Evolutionary conservation across 2,329 filamentous ascomycete genomes (phyloP).

Genomic region (Xylaria sp.): DNA sequence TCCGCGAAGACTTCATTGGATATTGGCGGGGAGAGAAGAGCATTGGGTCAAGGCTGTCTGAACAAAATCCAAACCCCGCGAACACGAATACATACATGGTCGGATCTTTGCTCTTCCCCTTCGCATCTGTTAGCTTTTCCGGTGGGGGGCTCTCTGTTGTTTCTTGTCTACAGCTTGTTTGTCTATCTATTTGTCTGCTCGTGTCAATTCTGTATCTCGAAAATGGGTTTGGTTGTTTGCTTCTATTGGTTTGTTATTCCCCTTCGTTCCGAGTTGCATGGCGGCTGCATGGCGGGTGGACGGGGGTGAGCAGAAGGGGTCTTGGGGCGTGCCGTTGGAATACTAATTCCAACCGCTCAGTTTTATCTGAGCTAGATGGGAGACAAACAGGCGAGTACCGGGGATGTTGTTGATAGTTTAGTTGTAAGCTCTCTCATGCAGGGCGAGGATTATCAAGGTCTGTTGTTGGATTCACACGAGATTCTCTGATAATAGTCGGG

Average conservation of each 20-base stretch:
- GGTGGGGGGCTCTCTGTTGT: constrained; percentile 7
- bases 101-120: constrained; percentile 31
- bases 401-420: constrained; percentile 15
- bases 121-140: constrained; percentile 15
- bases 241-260: constrained; percentile 29
- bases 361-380: not conserved
- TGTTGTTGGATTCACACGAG: constrained; percentile 18
- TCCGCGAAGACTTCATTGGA: constrained; percentile 27
- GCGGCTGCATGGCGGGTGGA: constrained; percentile 34
- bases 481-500: constrained; percentile 4
- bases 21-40: constrained; percentile 7
- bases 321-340: constrained; percentile 13
- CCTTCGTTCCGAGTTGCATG: constrained; percentile 36
- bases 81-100: constrained; percentile 25
- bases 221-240: constrained; percentile 31
- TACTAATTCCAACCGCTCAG: constrained; percentile 18
- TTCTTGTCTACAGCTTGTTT: constrained; percentile 19
- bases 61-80: constrained; percentile 25
- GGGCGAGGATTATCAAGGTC: constrained; percentile 27
- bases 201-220: constrained; percentile 30
- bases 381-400: not conserved
- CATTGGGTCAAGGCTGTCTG: constrained; percentile 38
- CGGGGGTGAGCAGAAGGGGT: constrained; percentile 18
- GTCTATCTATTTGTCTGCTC: constrained; percentile 18
- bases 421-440: constrained; percentile 12